Conservation (phyloP, 495 filamentous ascomycete species). For the Usnea hakonensis region DNA sequence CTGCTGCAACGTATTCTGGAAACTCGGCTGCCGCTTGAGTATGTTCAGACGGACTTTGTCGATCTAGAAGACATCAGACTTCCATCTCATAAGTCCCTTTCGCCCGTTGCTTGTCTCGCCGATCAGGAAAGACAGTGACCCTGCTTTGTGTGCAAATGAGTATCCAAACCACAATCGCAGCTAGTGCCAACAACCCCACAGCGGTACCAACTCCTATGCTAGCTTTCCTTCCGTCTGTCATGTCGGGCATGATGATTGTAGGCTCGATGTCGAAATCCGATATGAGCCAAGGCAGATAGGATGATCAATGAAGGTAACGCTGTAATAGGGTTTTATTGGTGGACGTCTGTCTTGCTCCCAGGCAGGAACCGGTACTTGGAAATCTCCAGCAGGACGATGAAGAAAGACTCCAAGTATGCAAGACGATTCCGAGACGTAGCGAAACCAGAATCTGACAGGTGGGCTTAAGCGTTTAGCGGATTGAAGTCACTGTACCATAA, state of each 20-base stretch:
- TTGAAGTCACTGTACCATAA: neutral
- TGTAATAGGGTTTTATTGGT: neutral
- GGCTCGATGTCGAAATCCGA: no score
- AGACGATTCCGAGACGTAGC: neutral
- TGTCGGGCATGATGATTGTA: neutral
- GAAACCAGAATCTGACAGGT: neutral
- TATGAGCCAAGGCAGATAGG: neutral
- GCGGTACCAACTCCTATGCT: neutral
- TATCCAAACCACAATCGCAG: neutral
- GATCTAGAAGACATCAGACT: neutral
- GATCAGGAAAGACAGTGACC: neutral
- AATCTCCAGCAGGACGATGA: neutral
- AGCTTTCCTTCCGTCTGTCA: neutral
- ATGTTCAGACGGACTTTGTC: no score
- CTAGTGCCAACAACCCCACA: neutral
- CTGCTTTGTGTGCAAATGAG: neutral
- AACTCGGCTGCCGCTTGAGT: neutral
- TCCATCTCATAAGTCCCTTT: neutral
- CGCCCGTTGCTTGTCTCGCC: neutral
- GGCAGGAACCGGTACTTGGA: neutral
- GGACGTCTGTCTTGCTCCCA: neutral
- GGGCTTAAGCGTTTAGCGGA: neutral
- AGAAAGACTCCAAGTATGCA: neutral
- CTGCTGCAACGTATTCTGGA: neutral
- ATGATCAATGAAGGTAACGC: neutral